Evolutionary conservation across 148 eudicot species (phyloP), one percentile per base, ranked within the genome.

Genomic region (Chenopodium berlandieri): DNA sequence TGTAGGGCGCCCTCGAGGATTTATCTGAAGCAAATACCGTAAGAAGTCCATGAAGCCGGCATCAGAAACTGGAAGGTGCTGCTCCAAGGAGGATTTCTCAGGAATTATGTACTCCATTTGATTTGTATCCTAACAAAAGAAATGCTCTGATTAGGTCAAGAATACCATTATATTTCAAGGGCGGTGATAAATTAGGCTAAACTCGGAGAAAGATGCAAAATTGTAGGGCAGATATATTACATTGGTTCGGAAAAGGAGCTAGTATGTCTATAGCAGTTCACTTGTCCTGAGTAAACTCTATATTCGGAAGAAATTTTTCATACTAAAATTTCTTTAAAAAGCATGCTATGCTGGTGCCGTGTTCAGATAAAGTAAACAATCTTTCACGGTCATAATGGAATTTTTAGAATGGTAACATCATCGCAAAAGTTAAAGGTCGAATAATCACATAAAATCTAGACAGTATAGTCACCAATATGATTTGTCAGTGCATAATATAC

Each of bases 1-100:
- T 3, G 95, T 91, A 52, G 91, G 95, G 20, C 99, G 98, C 76
- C 88, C 85, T 79, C 84, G 81, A 37, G 99, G 97, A 78, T 94
- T 97, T 70, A 90, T 87, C 79, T 92, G 91, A 27, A 97, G 98
- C 86, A 97, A 87, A 77, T 82, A 82, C 83, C 77, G 89, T 31
- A 97, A 44, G 73, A 97, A 97, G 83, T 90, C 89, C n/a, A 90
- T 34, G 85, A 97, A 92, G 60, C 79, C 86, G 4, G 84, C 62
- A 84, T 97, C 99, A 4, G 89, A 88, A 78, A 89, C 88, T 54
- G 89, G 91, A 54, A 94, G 90, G 62, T 89, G 94, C 71, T 86
- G 82, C 83, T 91, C 95, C 89, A 97, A 83, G 12, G 95, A 89
- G 48, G 93, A 84, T 82, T 88, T 83, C 79, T 92, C 94, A 0